Evolutionary conservation across 2,329 filamentous ascomycete species (phyloP), one percentile per base, ranked within the genome.

Genomic region (Stachybotrys chlorohalonatus): DNA sequence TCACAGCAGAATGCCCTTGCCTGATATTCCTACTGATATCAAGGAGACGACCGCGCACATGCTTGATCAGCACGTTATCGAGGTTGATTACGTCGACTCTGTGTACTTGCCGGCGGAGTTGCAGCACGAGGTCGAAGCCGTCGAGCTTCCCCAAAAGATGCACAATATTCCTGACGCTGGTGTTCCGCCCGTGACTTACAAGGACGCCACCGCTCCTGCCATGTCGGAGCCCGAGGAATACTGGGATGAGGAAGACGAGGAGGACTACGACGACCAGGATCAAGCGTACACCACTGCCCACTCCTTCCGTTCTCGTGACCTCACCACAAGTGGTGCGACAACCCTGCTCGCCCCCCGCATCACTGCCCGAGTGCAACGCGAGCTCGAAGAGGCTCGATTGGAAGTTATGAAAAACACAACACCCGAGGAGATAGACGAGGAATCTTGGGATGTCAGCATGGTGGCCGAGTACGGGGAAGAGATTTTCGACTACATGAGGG

Each of bases 391-490:
- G 16, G 81, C 81, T 3, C 85, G 81, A 63, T 66, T 78, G 7
- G 78, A 85, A 57, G 89, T 95, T 13, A 83, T 90, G 60, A 82
- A 86, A 55, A 84, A 81, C 31, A 80, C 82, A 31, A 84, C 83
- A 1, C 69, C 75, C 5, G 89, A 94, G 55, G 91, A 96, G 55
- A 76, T 91, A 49, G 89, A 95, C 58, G 93, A 96, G 60, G 93
- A 97, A 67, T 77, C 81, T 53, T 95, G 88, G 84, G 94, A 97
- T 67, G 90, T 93, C 39, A 96, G 89, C 68, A 97, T 99, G 94
- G 94, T 97, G 52, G 89, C 92, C 11, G 93, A 97, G 68, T 99
- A 99, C 66, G 87, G 88, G 51, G 90, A 96, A 15, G 94, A 99
- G 64, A 97, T 99, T 62, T 96, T 97, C 64, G 79, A 83, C 31